These are phyloP conservation scores for Hypericum perforatum DNA, from an alignment of 345 rosid species.

Conservation along the genomic window DNA sequence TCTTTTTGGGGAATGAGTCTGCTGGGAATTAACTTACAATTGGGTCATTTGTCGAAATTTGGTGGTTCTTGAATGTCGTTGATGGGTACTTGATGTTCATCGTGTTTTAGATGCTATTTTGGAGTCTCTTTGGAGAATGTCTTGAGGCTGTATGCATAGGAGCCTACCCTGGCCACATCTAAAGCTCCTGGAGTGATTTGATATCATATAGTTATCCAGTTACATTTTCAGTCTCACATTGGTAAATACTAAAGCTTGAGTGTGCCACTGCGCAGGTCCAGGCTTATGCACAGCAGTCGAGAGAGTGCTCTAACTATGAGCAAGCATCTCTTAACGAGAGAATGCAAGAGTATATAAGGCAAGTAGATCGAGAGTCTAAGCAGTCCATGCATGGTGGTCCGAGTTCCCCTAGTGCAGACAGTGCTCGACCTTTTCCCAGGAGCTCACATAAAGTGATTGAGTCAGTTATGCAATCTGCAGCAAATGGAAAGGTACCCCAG, in stretches of 20 bases:
- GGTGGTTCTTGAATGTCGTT: no score
- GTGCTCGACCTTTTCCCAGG: conserved; percentile 86
- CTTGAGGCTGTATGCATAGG: no score
- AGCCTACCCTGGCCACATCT: no score
- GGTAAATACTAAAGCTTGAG: background rate
- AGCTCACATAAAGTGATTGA: conserved; percentile 99
- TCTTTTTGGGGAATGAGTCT: no score
- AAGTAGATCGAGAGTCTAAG: conserved; percentile 91
- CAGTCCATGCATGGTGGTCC: conserved; percentile 69
- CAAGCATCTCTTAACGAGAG: conserved; percentile 89
- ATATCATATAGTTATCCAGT: no score
- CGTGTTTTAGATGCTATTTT: no score
- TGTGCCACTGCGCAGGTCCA: conserved; percentile 42
- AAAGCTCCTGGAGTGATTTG: no score
- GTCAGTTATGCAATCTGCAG: conserved; percentile 97
- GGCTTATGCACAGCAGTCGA: conserved; percentile 93
- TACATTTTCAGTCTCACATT: no score
- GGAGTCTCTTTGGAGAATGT: no score
- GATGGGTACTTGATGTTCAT: no score
- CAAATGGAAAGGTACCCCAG: conserved; percentile 74
- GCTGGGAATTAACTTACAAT: no score
- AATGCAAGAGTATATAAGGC: conserved; percentile 96
- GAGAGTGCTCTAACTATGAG: conserved; percentile 94
- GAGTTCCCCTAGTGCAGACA: conserved; percentile 97
- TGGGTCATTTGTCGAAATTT: no score